A percentile compares a stretch with the other conserved stretches of the same genome.
These are phyloP conservation scores for Volvox carteri DNA, from an alignment of 163 green algal species.

Conservation along the genomic window DNA sequence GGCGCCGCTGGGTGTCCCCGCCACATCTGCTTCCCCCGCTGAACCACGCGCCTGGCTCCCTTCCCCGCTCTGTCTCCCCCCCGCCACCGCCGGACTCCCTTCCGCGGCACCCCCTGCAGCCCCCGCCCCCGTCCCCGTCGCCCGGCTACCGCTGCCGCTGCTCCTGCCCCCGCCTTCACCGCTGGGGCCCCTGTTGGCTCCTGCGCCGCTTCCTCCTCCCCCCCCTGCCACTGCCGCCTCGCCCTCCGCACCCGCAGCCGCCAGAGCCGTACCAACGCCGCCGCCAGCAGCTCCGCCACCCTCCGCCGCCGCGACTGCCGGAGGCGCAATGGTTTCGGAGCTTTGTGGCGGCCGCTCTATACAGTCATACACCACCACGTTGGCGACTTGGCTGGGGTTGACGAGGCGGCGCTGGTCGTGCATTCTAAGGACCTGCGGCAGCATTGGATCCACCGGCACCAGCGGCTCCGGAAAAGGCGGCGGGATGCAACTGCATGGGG, in stretches of 20 bases:
- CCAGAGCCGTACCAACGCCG: background rate
- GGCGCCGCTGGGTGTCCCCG: background rate
- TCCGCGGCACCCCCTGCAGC: background rate
- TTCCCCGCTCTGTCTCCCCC: background rate
- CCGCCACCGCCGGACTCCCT: background rate
- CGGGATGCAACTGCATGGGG: constrained; percentile 56
- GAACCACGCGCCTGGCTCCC: background rate
- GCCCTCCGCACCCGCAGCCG: background rate
- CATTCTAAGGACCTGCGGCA: constrained; percentile 17
- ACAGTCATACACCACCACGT: constrained; percentile 73
- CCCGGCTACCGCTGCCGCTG: background rate
- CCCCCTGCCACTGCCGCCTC: background rate
- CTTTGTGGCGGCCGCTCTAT: constrained; percentile 53
- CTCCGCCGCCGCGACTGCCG: background rate
- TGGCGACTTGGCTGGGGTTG: constrained; percentile 50
- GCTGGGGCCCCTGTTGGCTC: background rate
- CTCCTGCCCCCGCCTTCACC: background rate
- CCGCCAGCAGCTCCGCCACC: too few species aligned
- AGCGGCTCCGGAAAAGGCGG: constrained; percentile 63
- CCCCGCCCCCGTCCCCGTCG: background rate
- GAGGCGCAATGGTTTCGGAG: background rate
- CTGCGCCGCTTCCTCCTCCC: background rate
- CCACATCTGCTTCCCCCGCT: background rate
- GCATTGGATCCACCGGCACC: constrained; percentile 18
- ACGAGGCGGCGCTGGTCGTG: constrained; percentile 52